A percentile compares a stretch with the other conserved stretches of the same genome.
Conservation (phyloP, 2,329 filamentous ascomycete species). For the Magnaporthiopsis rhizophila region DNA sequence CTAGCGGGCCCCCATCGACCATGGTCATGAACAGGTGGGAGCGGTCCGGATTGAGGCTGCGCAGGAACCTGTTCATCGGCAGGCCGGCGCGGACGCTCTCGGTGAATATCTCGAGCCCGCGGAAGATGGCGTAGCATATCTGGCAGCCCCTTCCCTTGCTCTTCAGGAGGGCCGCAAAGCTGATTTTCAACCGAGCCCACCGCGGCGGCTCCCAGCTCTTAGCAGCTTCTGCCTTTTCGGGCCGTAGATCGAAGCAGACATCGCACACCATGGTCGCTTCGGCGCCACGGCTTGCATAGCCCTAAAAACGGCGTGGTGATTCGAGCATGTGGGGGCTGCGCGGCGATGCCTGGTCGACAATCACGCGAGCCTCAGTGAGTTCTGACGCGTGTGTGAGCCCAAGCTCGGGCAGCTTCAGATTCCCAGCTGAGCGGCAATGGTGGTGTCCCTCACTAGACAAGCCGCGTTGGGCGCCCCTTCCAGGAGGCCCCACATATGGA, state of each 20-base stretch:
- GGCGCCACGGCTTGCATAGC: neutral
- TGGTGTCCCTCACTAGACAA: neutral
- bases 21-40: conserved; percentile 1
- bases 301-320: neutral
- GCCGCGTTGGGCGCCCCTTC: neutral
- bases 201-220: neutral
- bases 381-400: neutral
- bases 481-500: neutral
- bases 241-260: neutral
- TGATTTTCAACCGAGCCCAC: neutral
- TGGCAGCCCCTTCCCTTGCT: conserved; percentile 7
- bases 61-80: conserved; percentile 4
- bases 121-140: conserved; percentile 7
- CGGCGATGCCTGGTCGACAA: neutral
- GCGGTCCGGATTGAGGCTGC: neutral
- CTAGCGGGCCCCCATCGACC: conserved; percentile 1
- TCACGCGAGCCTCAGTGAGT: neutral
- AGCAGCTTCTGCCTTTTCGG: neutral
- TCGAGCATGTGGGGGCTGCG: no score
- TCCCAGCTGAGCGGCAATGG: no score
- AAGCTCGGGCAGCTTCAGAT: neutral
- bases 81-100: neutral
- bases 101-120: conserved; percentile 6
- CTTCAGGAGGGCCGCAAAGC: neutral
- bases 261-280: neutral